A percentile compares a stretch with the other conserved stretches of the same genome.
Evolutionary conservation across 148 eudicot genomes (phyloP).

Genomic region (Silene uniflora): DNA sequence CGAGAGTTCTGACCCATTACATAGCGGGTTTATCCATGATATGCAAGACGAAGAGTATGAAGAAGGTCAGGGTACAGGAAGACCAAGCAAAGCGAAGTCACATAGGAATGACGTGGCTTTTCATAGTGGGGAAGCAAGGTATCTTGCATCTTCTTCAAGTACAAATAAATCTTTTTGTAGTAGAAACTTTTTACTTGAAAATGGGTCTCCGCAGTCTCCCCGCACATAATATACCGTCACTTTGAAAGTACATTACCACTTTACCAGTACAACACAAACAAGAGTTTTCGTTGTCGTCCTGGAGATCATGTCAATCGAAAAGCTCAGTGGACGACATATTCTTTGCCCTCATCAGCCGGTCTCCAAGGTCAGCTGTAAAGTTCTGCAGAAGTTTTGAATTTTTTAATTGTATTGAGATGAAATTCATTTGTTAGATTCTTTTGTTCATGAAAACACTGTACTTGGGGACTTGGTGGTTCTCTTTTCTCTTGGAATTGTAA

Average conservation of each 20-base stretch:
- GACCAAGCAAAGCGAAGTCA: slow-evolving; percentile 52
- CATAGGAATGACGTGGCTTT: slow-evolving; percentile 43
- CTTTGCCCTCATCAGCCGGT: background rate
- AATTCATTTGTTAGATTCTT: slow-evolving; percentile 13
- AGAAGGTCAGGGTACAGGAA: slow-evolving; percentile 42
- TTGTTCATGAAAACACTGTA: slow-evolving; percentile 4
- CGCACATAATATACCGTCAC: slow-evolving; percentile 56
- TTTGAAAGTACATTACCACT: slow-evolving; percentile 24
- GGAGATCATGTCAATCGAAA: background rate
- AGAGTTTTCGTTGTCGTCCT: background rate
- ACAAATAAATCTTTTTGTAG: slow-evolving; percentile 83
- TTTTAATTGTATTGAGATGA: background rate
- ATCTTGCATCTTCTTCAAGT: slow-evolving; percentile 91
- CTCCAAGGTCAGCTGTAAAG: slow-evolving; percentile 7
- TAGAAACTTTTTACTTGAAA: slow-evolving; percentile 75
- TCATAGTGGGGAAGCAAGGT: slow-evolving; percentile 72
- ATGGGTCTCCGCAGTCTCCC: slow-evolving; percentile 89
- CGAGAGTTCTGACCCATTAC: slow-evolving; percentile 81
- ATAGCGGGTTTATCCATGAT: slow-evolving; percentile 64
- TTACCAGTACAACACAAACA: background rate
- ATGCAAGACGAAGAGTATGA: slow-evolving; percentile 70
- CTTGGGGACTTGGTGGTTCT: background rate
- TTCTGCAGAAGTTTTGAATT: slow-evolving; percentile 1
- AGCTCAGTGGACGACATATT: background rate
- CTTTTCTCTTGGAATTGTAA: slow-evolving; percentile 14